Conservation (phyloP, 2,329 filamentous ascomycete genomes). For the Aspergillus fijiensis region DNA sequence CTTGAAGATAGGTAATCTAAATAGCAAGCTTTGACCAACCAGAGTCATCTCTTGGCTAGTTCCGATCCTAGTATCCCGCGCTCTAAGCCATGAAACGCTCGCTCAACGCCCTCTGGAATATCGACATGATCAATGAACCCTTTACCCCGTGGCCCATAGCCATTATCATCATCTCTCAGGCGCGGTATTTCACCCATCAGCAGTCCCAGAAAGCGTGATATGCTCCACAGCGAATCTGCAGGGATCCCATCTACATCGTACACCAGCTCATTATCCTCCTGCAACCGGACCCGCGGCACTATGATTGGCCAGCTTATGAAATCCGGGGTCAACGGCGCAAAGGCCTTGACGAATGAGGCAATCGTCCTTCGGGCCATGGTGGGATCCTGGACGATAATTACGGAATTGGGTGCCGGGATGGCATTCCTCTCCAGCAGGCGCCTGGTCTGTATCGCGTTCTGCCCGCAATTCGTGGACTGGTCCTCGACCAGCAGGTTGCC, state of each 20-base stretch:
- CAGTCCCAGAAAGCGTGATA: slow-evolving; percentile 43
- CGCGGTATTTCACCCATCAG: slow-evolving; percentile 47
- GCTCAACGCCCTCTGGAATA: slow-evolving; percentile 38
- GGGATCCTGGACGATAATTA: slow-evolving; percentile 47
- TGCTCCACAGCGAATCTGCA: slow-evolving; percentile 35
- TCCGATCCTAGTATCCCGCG: neutral
- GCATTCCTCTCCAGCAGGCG: slow-evolving; percentile 35
- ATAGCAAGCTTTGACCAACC: neutral
- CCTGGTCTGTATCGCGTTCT: slow-evolving; percentile 42
- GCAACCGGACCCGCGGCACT: slow-evolving; percentile 17
- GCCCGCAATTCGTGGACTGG: slow-evolving; percentile 49
- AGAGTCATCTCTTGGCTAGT: slow-evolving; percentile 1
- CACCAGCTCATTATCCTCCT: slow-evolving; percentile 3
- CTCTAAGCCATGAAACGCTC: slow-evolving; percentile 30
- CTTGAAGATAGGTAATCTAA: neutral
- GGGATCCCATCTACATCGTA: slow-evolving; percentile 13
- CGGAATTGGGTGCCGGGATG: slow-evolving; percentile 22
- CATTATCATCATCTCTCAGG: slow-evolving; percentile 42
- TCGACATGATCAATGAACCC: slow-evolving; percentile 48
- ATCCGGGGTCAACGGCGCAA: slow-evolving; percentile 21
- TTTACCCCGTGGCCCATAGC: slow-evolving; percentile 48
- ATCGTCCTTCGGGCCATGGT: slow-evolving; percentile 48
- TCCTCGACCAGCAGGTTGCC: slow-evolving; percentile 44
- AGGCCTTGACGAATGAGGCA: slow-evolving; percentile 44
- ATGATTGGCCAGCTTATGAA: slow-evolving; percentile 28